Evolutionary conservation across 495 filamentous ascomycete species (phyloP).

Genomic region (Neurospora sp.): DNA sequence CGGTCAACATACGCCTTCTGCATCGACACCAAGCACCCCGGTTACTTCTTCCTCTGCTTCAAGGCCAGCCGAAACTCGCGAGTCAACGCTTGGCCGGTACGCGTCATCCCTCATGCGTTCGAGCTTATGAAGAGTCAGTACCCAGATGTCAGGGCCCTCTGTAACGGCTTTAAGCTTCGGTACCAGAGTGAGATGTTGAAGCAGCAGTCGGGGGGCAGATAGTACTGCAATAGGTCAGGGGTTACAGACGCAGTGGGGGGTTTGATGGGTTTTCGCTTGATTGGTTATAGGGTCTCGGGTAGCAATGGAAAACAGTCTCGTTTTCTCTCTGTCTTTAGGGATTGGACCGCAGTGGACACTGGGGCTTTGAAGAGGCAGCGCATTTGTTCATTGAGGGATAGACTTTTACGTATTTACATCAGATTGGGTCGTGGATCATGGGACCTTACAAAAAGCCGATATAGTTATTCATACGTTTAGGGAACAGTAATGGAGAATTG

Average conservation of each 20-base stretch:
- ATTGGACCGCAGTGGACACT: background rate
- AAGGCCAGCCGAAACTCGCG: constrained; percentile 69
- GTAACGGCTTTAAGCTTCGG: constrained; percentile 67
- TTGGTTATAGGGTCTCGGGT: background rate
- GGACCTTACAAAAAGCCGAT: background rate
- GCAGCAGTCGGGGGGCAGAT: constrained; percentile 28
- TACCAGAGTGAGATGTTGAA: constrained; percentile 39
- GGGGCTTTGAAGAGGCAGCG: background rate
- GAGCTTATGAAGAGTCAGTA: constrained; percentile 80
- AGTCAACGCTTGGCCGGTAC: constrained; percentile 75
- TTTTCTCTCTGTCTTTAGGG: background rate
- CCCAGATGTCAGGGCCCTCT: constrained; percentile 86
- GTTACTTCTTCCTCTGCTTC: constrained; percentile 93
- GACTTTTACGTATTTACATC: background rate
- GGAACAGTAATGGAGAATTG: background rate
- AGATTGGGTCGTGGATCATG: background rate
- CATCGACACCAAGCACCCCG: constrained; percentile 80
- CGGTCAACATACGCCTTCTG: constrained; percentile 92
- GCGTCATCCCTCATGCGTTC: constrained; percentile 77
- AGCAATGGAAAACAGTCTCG: background rate
- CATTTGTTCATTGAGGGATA: background rate
- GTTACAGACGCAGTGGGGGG: background rate
- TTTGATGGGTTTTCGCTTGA: background rate
- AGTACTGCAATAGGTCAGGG: background rate
- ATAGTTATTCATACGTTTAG: background rate